phyloP scores from a whole-genome alignment of 1,139 yeast genomes.

The Geotrichum europaeum region DNA sequence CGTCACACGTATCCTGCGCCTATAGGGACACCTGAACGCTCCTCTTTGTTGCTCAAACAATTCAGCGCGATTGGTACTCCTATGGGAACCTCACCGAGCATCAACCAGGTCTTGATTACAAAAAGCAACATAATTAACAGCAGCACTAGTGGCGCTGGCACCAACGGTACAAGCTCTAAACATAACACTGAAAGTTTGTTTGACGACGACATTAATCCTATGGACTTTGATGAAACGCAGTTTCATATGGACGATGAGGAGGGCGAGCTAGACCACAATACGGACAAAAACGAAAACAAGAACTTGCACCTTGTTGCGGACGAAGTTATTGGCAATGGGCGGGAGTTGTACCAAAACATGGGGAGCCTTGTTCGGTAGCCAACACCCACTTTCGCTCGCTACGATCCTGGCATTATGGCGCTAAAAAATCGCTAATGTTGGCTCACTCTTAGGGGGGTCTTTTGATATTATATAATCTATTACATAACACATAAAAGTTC shows the following conservation, averaged over 20 bases:
- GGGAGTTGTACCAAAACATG: conserved; percentile 3
- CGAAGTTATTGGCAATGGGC: neutral
- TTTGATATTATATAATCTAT: neutral
- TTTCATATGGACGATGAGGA: conserved; percentile 7
- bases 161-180: neutral
- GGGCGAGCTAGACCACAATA: neutral
- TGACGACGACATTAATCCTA: neutral
- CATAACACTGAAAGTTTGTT: neutral
- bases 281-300: neutral
- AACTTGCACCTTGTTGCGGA: conserved; percentile 2
- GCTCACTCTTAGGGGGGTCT: neutral
- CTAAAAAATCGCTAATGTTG: neutral
- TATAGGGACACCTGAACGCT: conserved; percentile 18
- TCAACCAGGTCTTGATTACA: neutral
- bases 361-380: conserved; percentile 7
- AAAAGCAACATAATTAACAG: neutral
- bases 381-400: neutral
- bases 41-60: neutral
- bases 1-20: conserved; percentile 14
- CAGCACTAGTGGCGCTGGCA: neutral
- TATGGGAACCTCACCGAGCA: neutral
- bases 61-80: conserved; percentile 3
- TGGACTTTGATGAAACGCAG: conserved; percentile 4
- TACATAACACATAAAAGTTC: neutral
- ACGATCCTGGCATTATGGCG: neutral